Percentiles rank a stretch among this genome's conserved stretches.
Conservation (phyloP, 2,329 filamentous ascomycete species). For the Aureobasidium melanogenum region DNA sequence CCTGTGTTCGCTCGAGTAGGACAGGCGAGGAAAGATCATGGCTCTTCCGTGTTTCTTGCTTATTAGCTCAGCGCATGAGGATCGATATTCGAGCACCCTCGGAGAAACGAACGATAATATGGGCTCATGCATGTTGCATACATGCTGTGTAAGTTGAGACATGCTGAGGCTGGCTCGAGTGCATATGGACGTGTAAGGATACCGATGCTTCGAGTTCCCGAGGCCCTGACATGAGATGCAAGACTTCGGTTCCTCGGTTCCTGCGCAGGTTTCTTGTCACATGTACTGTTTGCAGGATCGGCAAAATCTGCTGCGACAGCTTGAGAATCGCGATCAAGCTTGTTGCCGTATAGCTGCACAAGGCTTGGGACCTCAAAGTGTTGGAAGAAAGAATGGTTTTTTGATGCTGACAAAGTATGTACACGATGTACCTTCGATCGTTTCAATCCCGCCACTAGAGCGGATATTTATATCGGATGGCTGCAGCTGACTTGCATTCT, state of each 20-base stretch:
- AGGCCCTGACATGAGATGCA: neutral
- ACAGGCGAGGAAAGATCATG: neutral
- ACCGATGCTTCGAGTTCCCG: neutral
- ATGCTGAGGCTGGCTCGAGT: neutral
- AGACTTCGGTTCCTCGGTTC: too few species aligned
- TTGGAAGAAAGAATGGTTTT: too few species aligned
- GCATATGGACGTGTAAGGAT: neutral
- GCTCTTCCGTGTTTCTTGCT: neutral
- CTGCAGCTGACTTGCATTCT: neutral
- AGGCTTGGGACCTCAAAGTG: too few species aligned
- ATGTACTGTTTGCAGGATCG: neutral
- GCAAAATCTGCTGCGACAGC: neutral
- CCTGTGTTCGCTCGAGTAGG: neutral
- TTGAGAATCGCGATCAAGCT: neutral
- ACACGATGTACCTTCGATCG: too few species aligned
- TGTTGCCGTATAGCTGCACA: neutral
- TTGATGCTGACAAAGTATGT: too few species aligned
- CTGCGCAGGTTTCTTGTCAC: neutral
- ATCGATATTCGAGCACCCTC: neutral
- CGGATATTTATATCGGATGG: neutral
- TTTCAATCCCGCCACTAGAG: neutral
- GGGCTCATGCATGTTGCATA: neutral
- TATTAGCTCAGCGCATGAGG: neutral
- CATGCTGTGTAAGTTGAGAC: neutral
- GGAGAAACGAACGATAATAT: neutral